phyloP scores from a whole-genome alignment of 805 yeast species.

The Candida takata region DNA sequence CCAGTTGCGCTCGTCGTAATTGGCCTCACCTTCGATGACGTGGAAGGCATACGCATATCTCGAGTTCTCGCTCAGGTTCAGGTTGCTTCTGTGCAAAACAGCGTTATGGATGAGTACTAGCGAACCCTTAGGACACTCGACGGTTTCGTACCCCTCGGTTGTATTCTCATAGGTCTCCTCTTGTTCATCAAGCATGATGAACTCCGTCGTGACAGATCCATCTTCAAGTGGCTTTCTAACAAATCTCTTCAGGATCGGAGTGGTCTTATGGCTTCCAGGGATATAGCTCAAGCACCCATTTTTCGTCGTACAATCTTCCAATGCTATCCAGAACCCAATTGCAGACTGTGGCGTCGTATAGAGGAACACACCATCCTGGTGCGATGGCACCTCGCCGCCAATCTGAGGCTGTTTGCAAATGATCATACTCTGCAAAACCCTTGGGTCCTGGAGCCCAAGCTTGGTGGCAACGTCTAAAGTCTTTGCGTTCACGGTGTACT shows the following conservation, averaged over 20 bases:
- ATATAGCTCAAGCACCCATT: constrained; percentile 67
- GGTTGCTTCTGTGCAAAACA: constrained; percentile 65
- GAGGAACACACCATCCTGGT: constrained; percentile 68
- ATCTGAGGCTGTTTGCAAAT: constrained; percentile 73
- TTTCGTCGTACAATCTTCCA: constrained; percentile 58
- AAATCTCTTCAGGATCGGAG: constrained; percentile 54
- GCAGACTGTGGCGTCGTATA: constrained; percentile 68
- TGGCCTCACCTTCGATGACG: constrained; percentile 57
- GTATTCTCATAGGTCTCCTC: constrained; percentile 22
- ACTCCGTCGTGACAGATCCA: constrained; percentile 56
- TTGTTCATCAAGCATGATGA: constrained; percentile 28
- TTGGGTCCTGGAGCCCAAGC: constrained; percentile 53
- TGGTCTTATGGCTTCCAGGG: constrained; percentile 63
- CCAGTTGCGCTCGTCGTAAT: constrained; percentile 67
- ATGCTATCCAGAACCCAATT: constrained; percentile 76
- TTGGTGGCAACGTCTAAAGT: constrained; percentile 45
- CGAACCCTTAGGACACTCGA: constrained; percentile 67
- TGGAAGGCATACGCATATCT: constrained; percentile 79
- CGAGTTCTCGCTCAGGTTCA: constrained; percentile 46
- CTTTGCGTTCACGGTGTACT: constrained; percentile 44
- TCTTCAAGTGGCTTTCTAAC: constrained; percentile 40
- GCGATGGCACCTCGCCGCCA: constrained; percentile 70
- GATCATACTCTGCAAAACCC: constrained; percentile 72
- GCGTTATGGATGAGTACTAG: constrained; percentile 65
- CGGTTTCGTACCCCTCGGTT: constrained; percentile 36